Conservation (phyloP, 129 eudicot genomes). For the Flaveria sonorensis region DNA sequence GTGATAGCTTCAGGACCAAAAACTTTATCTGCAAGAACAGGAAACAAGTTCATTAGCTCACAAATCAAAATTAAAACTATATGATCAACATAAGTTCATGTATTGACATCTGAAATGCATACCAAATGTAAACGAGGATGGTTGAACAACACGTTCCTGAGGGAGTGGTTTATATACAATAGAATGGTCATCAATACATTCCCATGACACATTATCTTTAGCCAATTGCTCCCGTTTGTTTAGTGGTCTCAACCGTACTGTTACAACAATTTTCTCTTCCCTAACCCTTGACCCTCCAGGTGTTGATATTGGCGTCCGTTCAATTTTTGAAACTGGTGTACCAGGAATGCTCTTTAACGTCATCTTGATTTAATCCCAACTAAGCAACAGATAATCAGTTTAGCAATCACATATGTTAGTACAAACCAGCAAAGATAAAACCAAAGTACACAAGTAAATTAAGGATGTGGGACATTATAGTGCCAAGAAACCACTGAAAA, state of each 20-base stretch:
- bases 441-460: background rate
- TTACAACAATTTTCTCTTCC: slow-evolving; percentile 96
- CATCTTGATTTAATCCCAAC: slow-evolving; percentile 41
- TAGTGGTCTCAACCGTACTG: slow-evolving; percentile 84
- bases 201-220: slow-evolving; percentile 85
- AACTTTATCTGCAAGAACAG: slow-evolving; percentile 67
- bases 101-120: slow-evolving; percentile 18
- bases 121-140: slow-evolving; percentile 84
- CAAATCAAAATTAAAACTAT: background rate
- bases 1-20: slow-evolving; percentile 77
- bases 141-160: slow-evolving; percentile 64
- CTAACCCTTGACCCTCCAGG: slow-evolving; percentile 74
- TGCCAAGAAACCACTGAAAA: slow-evolving; percentile 7
- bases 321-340: slow-evolving; percentile 75
- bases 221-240: slow-evolving; percentile 75
- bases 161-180: slow-evolving; percentile 61
- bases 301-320: slow-evolving; percentile 71
- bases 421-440: background rate
- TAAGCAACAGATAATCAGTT: background rate
- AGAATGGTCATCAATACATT: slow-evolving; percentile 78
- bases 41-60: slow-evolving; percentile 6
- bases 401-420: background rate
- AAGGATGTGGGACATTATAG: background rate
- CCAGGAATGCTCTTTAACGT: slow-evolving; percentile 56
- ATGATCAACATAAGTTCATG: background rate